A percentile compares a stretch with the other conserved stretches of the same genome.
Evolutionary conservation across 2,329 filamentous ascomycete genomes (phyloP).

Genomic region (Claviceps maximensis): DNA sequence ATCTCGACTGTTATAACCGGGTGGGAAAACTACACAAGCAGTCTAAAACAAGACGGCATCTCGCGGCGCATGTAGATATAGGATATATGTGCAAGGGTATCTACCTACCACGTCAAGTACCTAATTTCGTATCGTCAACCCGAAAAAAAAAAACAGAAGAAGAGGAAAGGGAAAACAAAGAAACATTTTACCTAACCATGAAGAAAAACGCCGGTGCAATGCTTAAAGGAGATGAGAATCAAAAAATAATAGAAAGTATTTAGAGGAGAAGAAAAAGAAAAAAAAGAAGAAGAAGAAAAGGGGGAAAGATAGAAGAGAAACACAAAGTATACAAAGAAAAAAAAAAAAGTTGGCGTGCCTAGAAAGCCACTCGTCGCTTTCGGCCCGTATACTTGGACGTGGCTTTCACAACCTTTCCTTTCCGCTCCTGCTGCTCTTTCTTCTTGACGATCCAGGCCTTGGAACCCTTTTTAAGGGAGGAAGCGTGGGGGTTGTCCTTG

Average conservation of each 20-base stretch:
- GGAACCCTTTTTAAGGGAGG: conserved; percentile 59
- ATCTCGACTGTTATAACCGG: too few relatives aligned
- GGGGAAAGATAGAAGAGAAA: not conserved
- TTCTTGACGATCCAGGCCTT: conserved; percentile 76
- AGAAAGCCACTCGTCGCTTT: conserved; percentile 72
- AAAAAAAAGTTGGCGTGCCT: conserved; percentile 6
- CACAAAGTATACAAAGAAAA: not conserved
- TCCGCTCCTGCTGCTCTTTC: conserved; percentile 86
- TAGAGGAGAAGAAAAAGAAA: not conserved
- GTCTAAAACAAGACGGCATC: not conserved
- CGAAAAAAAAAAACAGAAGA: too few relatives aligned
- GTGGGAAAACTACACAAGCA: not conserved
- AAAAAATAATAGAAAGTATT: not conserved
- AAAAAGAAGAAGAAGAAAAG: not conserved
- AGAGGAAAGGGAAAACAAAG: too few relatives aligned
- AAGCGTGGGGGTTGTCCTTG: conserved; percentile 29
- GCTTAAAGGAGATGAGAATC: not conserved
- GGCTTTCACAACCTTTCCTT: conserved; percentile 87
- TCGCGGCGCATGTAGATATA: not conserved
- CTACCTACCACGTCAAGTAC: not conserved
- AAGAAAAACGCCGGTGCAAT: conserved; percentile 17
- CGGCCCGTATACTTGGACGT: conserved; percentile 89
- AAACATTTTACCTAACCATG: too few relatives aligned
- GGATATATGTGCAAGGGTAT: conserved; percentile 8
- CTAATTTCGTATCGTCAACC: too few relatives aligned